phyloP scores from a whole-genome alignment of 345 rosid species.

The Syzygium jambos region DNA sequence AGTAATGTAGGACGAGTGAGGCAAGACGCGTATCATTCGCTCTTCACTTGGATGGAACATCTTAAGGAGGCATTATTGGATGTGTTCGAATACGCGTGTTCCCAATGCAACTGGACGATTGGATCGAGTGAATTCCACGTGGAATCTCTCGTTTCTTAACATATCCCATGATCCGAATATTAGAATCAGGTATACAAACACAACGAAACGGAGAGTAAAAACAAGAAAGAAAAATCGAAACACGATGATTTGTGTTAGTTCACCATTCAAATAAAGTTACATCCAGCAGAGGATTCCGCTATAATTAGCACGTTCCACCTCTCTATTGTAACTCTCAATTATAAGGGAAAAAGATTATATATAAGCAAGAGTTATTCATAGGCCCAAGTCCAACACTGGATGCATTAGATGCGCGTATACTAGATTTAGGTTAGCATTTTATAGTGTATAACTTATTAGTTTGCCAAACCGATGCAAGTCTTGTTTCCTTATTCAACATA shows the following conservation, averaged over 20 bases:
- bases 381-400: too few species aligned
- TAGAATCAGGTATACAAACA: too few species aligned
- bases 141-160: not conserved
- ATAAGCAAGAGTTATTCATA: too few species aligned
- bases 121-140: not conserved
- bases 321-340: too few species aligned
- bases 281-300: too few species aligned
- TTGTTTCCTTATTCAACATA: not conserved
- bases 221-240: too few species aligned
- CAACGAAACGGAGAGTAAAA: too few species aligned
- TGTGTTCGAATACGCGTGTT: not conserved
- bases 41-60: not conserved
- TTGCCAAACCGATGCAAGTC: not conserved
- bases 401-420: not conserved
- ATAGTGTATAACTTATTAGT: not conserved
- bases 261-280: too few species aligned
- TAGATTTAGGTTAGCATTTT: not conserved
- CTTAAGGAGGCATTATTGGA: not conserved
- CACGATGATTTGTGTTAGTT: too few species aligned
- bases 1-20: not conserved
- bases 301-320: too few species aligned
- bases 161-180: accelerated
- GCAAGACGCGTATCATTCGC: not conserved
- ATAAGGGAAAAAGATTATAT: too few species aligned
- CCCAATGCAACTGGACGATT: not conserved